A percentile compares a stretch with the other conserved stretches of the same genome.
Conservation (phyloP, 1,284 basidiomycete species). For the Volvariella surrecta region DNA sequence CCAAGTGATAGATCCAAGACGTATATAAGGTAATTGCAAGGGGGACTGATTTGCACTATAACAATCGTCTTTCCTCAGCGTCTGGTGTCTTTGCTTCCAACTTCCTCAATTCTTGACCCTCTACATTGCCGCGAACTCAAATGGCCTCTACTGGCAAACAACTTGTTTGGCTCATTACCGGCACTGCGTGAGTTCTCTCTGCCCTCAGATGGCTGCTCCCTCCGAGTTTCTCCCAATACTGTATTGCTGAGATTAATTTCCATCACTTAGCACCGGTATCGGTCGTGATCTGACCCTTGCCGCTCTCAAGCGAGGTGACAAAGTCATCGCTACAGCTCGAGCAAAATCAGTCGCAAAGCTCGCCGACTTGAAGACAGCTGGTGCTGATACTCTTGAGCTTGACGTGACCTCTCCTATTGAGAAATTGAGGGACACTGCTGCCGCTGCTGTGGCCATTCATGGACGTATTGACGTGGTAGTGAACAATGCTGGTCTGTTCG, state of each 20-base stretch:
- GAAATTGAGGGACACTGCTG: conserved; percentile 12
- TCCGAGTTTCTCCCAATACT: not conserved
- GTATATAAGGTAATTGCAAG: no score
- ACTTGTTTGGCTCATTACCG: conserved; percentile 22
- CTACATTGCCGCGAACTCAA: no score
- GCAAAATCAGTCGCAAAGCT: conserved; percentile 16
- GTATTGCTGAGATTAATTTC: not conserved
- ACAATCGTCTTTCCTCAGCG: no score
- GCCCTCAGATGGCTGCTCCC: no score
- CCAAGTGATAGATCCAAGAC: no score
- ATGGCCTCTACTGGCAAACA: conserved; percentile 8
- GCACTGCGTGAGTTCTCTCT: conserved; percentile 14
- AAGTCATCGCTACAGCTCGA: conserved; percentile 23
- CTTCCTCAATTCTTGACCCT: no score
- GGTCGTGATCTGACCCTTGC: conserved; percentile 15
- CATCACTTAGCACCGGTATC: conserved; percentile 12
- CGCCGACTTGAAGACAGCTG: conserved; percentile 16
- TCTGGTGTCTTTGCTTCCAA: no score
- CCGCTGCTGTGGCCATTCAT: conserved; percentile 14
- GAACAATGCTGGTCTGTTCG: conserved; percentile 17
- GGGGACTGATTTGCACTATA: no score
- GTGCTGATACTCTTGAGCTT: conserved; percentile 20
- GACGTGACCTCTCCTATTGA: conserved; percentile 21
- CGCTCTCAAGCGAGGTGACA: conserved; percentile 16
- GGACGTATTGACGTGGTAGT: conserved; percentile 21